Percentiles rank a stretch among this genome's conserved stretches.
These are phyloP conservation scores for Fonsecaea monophora DNA, from an alignment of 2,329 filamentous ascomycete genomes.

Conservation along the genomic window DNA sequence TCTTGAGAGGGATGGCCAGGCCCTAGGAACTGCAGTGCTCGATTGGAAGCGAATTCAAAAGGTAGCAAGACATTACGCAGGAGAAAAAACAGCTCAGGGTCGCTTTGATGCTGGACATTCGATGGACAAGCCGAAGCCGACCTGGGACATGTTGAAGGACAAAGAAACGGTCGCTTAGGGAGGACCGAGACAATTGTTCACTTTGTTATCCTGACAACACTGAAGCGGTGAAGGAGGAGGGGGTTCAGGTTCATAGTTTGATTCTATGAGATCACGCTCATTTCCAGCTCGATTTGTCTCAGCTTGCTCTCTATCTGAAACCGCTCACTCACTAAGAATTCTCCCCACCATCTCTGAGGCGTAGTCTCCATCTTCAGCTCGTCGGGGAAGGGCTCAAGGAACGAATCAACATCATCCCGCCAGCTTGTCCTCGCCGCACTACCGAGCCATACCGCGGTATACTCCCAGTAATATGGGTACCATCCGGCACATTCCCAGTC, in stretches of 20 bases:
- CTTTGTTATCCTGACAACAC: too few relatives aligned
- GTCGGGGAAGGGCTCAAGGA: constrained; percentile 48
- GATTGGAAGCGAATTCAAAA: constrained; percentile 50
- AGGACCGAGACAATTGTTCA: background rate
- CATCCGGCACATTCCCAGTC: constrained; percentile 56
- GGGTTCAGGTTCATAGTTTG: too few relatives aligned
- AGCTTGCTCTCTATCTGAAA: too few relatives aligned
- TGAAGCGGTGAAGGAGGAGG: too few relatives aligned
- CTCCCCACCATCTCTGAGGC: constrained; percentile 50
- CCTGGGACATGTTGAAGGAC: constrained; percentile 41
- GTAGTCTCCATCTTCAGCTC: constrained; percentile 52
- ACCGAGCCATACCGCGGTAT: constrained; percentile 48
- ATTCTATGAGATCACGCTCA: too few relatives aligned
- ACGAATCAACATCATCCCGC: constrained; percentile 45
- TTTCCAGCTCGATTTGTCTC: too few relatives aligned
- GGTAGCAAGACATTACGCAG: constrained; percentile 47
- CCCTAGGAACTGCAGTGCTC: constrained; percentile 48
- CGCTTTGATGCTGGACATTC: constrained; percentile 31
- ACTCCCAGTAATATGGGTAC: constrained; percentile 56
- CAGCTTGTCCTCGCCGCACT: constrained; percentile 43
- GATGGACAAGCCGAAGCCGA: constrained; percentile 40
- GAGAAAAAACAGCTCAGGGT: constrained; percentile 43
- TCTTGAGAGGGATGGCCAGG: constrained; percentile 47
- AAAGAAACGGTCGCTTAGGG: constrained; percentile 39
- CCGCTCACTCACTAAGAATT: constrained; percentile 32